Conservation (phyloP, 306 rosid species). For the Betula pendula region DNA sequence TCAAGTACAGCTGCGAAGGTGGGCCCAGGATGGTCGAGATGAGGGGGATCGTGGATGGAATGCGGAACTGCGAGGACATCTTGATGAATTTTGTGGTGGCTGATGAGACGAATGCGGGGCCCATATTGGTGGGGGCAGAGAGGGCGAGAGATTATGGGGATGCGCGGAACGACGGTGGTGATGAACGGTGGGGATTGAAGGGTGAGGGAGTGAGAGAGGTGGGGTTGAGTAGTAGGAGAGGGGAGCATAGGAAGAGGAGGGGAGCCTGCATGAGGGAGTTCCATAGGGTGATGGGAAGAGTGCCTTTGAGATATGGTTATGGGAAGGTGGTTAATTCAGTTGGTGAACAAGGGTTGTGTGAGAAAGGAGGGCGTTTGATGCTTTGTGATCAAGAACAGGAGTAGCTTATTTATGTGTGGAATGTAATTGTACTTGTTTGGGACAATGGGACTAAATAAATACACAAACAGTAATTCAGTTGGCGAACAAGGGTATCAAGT, state of each 20-base stretch:
- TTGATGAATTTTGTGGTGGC: slow-evolving; percentile 82
- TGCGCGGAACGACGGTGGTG: slow-evolving; percentile 51
- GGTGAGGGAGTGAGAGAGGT: slow-evolving; percentile 39
- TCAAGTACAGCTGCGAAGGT: slow-evolving; percentile 61
- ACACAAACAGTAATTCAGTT: too few species aligned
- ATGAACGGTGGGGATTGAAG: slow-evolving; percentile 28
- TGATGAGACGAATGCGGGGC: slow-evolving; percentile 54
- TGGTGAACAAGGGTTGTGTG: slow-evolving; percentile 75
- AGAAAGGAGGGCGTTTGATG: slow-evolving; percentile 58
- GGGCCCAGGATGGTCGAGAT: slow-evolving; percentile 41
- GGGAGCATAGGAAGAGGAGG: slow-evolving; percentile 74
- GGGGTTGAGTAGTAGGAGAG: slow-evolving; percentile 75
- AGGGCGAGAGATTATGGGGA: slow-evolving; percentile 80
- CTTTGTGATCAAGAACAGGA: slow-evolving; percentile 51
- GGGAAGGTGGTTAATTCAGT: slow-evolving; percentile 69
- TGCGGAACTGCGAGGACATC: slow-evolving; percentile 80
- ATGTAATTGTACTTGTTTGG: not conserved
- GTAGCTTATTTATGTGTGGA: too few species aligned
- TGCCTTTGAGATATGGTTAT: slow-evolving; percentile 72
- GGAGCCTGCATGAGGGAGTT: slow-evolving; percentile 74
- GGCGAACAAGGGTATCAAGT: too few species aligned
- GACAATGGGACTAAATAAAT: not conserved
- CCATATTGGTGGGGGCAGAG: slow-evolving; percentile 62
- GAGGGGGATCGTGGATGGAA: slow-evolving; percentile 57
- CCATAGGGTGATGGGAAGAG: slow-evolving; percentile 58